These are phyloP conservation scores for Goffeauzyma gilvescens DNA, from an alignment of 768 basidiomycete genomes.

Conservation along the genomic window DNA sequence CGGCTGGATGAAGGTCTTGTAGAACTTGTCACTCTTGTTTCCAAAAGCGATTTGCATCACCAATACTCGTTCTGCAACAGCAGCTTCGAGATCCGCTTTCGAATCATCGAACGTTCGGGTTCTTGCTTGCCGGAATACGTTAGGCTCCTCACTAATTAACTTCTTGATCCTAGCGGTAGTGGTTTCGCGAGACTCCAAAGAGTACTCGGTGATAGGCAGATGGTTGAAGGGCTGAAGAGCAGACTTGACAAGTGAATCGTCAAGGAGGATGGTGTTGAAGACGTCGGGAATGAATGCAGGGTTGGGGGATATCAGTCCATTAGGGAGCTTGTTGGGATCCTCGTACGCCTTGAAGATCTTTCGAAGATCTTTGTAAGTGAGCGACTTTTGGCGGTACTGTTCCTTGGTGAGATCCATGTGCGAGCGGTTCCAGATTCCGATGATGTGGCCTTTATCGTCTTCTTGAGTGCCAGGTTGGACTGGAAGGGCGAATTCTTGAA, in stretches of 20 bases:
- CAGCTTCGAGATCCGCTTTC: not conserved
- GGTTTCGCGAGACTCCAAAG: not conserved
- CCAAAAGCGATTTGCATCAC: not conserved
- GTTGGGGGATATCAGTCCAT: slow-evolving; percentile 1
- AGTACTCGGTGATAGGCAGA: slow-evolving; percentile 26
- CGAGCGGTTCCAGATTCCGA: slow-evolving; percentile 28
- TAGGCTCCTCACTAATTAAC: not conserved
- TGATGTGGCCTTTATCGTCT: too few species aligned
- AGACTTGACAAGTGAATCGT: slow-evolving; percentile 28
- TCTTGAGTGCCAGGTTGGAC: too few species aligned
- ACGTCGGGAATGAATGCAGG: slow-evolving; percentile 4
- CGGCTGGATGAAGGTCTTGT: too few species aligned
- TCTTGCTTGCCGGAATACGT: too few species aligned
- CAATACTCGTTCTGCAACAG: not conserved
- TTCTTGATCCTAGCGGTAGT: not conserved
- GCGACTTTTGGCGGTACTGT: slow-evolving; percentile 23
- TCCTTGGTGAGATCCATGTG: slow-evolving; percentile 18
- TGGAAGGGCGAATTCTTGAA: slow-evolving; percentile 11
- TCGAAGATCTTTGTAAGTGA: slow-evolving; percentile 27
- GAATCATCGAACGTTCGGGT: not conserved
- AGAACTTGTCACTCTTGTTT: not conserved
- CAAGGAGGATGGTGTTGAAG: slow-evolving; percentile 19
- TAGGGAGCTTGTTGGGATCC: not conserved
- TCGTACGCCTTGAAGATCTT: slow-evolving; percentile 14
- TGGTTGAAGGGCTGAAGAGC: slow-evolving; percentile 29